phyloP scores from a whole-genome alignment of 805 yeast species.

The Blastobotrys terrestris region DNA sequence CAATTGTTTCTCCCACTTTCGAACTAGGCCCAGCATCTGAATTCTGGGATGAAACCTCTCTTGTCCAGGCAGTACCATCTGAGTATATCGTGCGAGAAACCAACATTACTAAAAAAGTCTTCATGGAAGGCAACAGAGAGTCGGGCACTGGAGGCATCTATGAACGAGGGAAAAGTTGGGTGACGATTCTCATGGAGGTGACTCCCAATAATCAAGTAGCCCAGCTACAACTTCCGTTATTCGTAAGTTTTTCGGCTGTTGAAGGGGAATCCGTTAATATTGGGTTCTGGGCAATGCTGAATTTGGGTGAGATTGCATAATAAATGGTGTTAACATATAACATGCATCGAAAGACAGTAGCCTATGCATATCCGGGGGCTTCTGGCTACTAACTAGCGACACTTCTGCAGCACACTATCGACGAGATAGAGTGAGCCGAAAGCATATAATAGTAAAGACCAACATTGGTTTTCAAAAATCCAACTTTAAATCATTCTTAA shows the following conservation, averaged over 20 bases:
- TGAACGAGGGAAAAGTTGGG: slow-evolving; percentile 28
- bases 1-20: slow-evolving; percentile 16
- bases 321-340: background rate
- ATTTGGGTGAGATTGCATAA: background rate
- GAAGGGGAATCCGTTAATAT: slow-evolving; percentile 2
- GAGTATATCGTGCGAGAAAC: slow-evolving; percentile 23
- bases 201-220: slow-evolving; percentile 3
- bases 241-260: slow-evolving; percentile 7
- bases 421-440: too few species aligned
- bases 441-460: too few species aligned
- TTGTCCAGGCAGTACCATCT: slow-evolving; percentile 23
- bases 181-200: slow-evolving; percentile 14
- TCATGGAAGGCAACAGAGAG: slow-evolving; percentile 21
- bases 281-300: slow-evolving; percentile 14
- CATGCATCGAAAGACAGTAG: background rate
- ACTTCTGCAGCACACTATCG: too few species aligned
- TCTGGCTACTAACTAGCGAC: too few species aligned
- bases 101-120: slow-evolving; percentile 22
- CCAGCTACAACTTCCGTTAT: slow-evolving; percentile 11
- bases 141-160: slow-evolving; percentile 11
- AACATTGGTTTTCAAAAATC: too few species aligned
- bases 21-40: slow-evolving; percentile 21
- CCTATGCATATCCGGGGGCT: too few species aligned
- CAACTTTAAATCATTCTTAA: slow-evolving; percentile 42
- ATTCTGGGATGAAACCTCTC: slow-evolving; percentile 21